Conservation (phyloP, 371 early-diverging fungal species). For the Actinomucor elegans region DNA sequence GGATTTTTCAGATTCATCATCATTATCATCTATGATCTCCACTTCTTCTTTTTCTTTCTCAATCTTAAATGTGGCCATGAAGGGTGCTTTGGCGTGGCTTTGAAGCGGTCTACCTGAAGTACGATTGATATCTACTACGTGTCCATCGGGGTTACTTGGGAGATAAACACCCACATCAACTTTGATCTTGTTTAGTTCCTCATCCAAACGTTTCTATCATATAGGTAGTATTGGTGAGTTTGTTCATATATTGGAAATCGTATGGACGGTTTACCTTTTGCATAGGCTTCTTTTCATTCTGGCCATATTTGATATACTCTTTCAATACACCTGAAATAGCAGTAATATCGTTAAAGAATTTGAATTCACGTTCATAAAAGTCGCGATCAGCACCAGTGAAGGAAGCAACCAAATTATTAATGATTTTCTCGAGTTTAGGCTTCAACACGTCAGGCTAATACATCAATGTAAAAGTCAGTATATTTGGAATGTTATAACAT, state of each 20-base stretch:
- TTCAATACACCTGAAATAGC: constrained; percentile 96
- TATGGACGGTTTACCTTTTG: constrained; percentile 55
- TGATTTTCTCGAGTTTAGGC: constrained; percentile 85
- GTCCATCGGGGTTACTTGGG: constrained; percentile 97
- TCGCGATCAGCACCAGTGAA: constrained; percentile 84
- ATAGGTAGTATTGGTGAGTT: background rate
- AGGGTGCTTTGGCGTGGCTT: constrained; percentile 99
- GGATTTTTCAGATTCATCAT: constrained; percentile 19
- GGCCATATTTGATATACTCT: constrained; percentile 90
- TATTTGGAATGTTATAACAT: too few relatives aligned
- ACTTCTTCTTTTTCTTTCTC: constrained; percentile 55
- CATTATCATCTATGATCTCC: constrained; percentile 45
- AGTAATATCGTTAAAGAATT: constrained; percentile 93
- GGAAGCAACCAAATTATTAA: constrained; percentile 70
- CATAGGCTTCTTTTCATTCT: constrained; percentile 92
- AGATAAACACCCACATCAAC: constrained; percentile 98
- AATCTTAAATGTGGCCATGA: constrained; percentile 98
- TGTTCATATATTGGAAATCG: background rate
- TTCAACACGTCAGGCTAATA: constrained; percentile 83
- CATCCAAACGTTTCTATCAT: constrained; percentile 74
- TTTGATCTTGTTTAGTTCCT: constrained; percentile 91
- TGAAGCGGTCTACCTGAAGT: constrained; percentile 96
- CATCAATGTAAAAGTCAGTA: too few relatives aligned
- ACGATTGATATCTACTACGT: constrained; percentile 94
- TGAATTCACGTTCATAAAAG: constrained; percentile 95